phyloP scores from a whole-genome alignment of 495 filamentous ascomycete species.

The Aspergillus carlsbadensis region DNA sequence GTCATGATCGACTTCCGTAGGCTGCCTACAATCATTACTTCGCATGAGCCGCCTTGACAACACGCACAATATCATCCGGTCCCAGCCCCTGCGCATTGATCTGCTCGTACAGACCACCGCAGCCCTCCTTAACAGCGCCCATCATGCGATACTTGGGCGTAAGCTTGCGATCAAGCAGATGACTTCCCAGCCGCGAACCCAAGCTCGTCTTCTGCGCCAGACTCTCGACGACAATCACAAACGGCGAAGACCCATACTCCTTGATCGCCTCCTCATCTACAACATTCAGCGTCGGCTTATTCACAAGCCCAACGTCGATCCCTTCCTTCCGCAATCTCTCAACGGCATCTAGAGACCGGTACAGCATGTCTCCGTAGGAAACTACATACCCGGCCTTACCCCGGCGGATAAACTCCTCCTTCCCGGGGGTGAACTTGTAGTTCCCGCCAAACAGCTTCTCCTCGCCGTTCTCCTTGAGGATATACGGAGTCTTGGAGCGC shows the following conservation, averaged over 20 bases:
- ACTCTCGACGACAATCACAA: slow-evolving; percentile 38
- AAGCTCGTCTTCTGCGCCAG: slow-evolving; percentile 43
- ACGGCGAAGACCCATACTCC: slow-evolving; percentile 33
- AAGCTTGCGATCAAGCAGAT: slow-evolving; percentile 34
- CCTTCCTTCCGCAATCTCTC: slow-evolving; percentile 35
- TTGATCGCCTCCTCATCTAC: slow-evolving; percentile 40
- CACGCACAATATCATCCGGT: slow-evolving; percentile 28
- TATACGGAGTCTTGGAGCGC: slow-evolving; percentile 41
- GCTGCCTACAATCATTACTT: slow-evolving; percentile 24
- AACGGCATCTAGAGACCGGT: slow-evolving; percentile 40
- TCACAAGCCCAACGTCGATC: slow-evolving; percentile 36
- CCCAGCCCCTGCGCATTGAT: slow-evolving; percentile 38
- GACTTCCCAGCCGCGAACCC: slow-evolving; percentile 37
- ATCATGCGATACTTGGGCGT: slow-evolving; percentile 37
- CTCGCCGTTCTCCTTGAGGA: slow-evolving; percentile 37
- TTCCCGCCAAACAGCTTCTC: slow-evolving; percentile 35
- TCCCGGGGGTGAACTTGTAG: slow-evolving; percentile 40
- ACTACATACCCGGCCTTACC: slow-evolving; percentile 39
- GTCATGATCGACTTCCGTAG: too few relatives aligned
- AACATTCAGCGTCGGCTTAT: slow-evolving; percentile 41
- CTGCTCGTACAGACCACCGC: slow-evolving; percentile 39
- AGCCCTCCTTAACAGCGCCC: slow-evolving; percentile 37
- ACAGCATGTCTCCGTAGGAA: slow-evolving; percentile 43
- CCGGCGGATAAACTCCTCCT: slow-evolving; percentile 38
- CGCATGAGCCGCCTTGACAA: slow-evolving; percentile 25